Conservation (phyloP, 2,329 filamentous ascomycete genomes). For the Thielaviopsis ethacetica region DNA sequence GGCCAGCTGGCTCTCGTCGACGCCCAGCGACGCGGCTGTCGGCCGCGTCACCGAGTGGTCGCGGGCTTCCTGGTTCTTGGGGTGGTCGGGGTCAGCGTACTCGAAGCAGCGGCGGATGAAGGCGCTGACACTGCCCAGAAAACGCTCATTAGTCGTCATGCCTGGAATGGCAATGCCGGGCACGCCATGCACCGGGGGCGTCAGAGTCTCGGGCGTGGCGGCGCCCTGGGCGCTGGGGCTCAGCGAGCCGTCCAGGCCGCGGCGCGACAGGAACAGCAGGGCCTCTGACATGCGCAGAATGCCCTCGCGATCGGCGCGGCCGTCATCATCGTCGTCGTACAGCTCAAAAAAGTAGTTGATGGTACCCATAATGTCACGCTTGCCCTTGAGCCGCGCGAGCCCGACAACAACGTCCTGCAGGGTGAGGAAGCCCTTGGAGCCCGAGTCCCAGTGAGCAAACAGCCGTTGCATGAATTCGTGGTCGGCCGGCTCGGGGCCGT, state of each 20-base stretch:
- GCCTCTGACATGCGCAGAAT: slow-evolving; percentile 92
- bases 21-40: neutral
- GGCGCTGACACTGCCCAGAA: slow-evolving; percentile 81
- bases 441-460: slow-evolving; percentile 76
- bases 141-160: slow-evolving; percentile 65
- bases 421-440: slow-evolving; percentile 59
- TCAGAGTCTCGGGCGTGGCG: slow-evolving; percentile 18
- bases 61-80: slow-evolving; percentile 36
- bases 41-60: slow-evolving; percentile 2
- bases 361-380: slow-evolving; percentile 89
- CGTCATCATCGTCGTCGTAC: slow-evolving; percentile 84
- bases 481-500: slow-evolving; percentile 56
- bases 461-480: slow-evolving; percentile 87
- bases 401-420: slow-evolving; percentile 87
- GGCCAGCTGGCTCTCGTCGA: slow-evolving; percentile 12
- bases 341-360: slow-evolving; percentile 97
- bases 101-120: slow-evolving; percentile 96
- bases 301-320: slow-evolving; percentile 84
- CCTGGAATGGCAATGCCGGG: slow-evolving; percentile 27
- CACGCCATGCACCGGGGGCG: neutral
- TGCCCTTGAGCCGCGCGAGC: slow-evolving; percentile 79
- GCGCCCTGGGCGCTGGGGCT: slow-evolving; percentile 37
- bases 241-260: slow-evolving; percentile 63
- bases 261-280: slow-evolving; percentile 75
- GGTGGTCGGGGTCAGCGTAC: slow-evolving; percentile 85